Conservation (phyloP, 768 basidiomycete species). For the Xerocomus brunneocitrinus region DNA sequence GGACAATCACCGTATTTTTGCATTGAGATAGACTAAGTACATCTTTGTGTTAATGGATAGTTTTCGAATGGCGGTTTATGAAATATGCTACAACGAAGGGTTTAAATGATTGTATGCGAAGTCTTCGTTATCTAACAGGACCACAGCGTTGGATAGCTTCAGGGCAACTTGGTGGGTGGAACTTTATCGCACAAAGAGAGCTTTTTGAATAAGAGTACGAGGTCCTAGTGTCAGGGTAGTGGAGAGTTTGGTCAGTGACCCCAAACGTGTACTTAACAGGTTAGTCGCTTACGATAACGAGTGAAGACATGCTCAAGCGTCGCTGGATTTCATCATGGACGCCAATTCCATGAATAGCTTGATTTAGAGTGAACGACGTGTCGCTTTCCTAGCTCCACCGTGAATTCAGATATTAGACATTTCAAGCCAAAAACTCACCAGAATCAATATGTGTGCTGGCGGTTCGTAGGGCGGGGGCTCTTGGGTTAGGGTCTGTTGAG, state of each 20-base stretch:
- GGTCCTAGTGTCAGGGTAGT: constrained; percentile 14
- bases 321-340: neutral
- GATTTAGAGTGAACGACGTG: neutral
- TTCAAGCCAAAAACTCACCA: constrained; percentile 8
- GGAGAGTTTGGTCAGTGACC: neutral
- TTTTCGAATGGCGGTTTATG: neutral
- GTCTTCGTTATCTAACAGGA: neutral
- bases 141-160: neutral
- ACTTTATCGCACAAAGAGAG: neutral
- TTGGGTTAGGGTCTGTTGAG: too few relatives aligned
- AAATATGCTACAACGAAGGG: constrained; percentile 6
- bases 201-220: constrained; percentile 16
- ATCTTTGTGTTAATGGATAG: neutral
- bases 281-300: constrained; percentile 19
- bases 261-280: neutral
- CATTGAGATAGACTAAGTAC: constrained; percentile 21
- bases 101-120: neutral
- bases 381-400: constrained; percentile 9
- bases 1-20: constrained; percentile 61
- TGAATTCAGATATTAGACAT: neutral
- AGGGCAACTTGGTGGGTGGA: neutral
- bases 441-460: neutral
- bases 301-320: constrained; percentile 15
- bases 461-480: too few relatives aligned
- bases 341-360: constrained; percentile 6